Evolutionary conservation across 805 yeast genomes (phyloP), one percentile per base, ranked within the genome.

Genomic region (Sugiyamaella lignohabitans): DNA sequence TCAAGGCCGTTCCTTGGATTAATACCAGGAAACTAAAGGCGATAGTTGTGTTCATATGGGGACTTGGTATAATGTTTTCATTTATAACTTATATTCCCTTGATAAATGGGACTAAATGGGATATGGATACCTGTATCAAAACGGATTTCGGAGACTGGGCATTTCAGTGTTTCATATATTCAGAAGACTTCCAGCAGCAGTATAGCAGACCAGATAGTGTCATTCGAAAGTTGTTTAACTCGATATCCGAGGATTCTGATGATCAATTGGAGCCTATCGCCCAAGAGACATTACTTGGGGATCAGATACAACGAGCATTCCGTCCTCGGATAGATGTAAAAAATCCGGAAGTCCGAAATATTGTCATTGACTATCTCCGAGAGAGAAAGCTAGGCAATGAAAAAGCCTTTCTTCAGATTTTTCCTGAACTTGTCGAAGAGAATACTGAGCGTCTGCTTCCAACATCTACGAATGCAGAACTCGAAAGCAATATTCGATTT

Each of bases 71-170:
- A 8, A 27, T 27, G 11, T 27, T 37, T n/a, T 4, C 29, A 4
- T 38, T 38, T 19, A 20, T 11, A 6, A 11, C 18, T 24, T 77
- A 78, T 61, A 72, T 81, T 1, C 78, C 94, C 35, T 63, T 86
- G 59, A 72, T 78, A 34, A 80, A 82, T 57, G 95, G 81, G 34
- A 55, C 72, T 2, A 71, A 73, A 46, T 85, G 94, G 93, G 48
- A 30, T 24, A 14, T 10, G 21, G 16, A 20, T n/a, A 22, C 24
- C 10, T 45, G 48, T 42, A 11, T 19, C 19, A n/a, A 29, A 20
- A 19, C 23, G 11, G 17, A 45, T n/a, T n/a, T 41, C n/a, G 35
- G 30, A 3, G 35, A 27, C 14, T 45, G 48, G 48, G 27, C 27
- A 19, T 45, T 45, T 18, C 44, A 29, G 18, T 45, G 48, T 30